Base-by-base conservation (phyloP, 257 asterid genomes). In the Linaria vulgaris region DNA sequence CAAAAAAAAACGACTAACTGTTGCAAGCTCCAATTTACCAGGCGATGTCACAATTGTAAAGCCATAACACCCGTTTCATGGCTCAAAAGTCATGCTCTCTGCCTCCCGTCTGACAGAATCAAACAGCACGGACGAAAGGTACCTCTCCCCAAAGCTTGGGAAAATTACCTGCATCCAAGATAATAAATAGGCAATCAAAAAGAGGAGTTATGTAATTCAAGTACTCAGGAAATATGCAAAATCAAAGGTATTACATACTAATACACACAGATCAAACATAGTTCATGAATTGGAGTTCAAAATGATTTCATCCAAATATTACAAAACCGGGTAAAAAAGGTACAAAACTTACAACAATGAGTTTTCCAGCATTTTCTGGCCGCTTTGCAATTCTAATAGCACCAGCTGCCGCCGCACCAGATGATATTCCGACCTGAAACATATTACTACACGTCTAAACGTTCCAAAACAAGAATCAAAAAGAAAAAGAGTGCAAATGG, bases 351-450 rank as follows among this genome's bases (percentile, higher is more conserved):
- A 82, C 85, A 25, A 73, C 78, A 69, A 82, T 54, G 71, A 82
- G 85, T 52, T 79, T 82, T 56, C 83, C 85, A 25, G 73, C 79
- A 50, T 74, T 69, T 59, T 79, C 85, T 34, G 85, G 83, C 54
- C 74, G 77, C 58, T 52, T 75, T 4, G 82, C 88, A 49, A 79
- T 59, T 68, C 69, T 70, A 55, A 80, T 57, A 19, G 85, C 85
- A 61, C 86, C 88, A 0, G 76, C 86, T 6, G 86, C 80, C 0
- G 84, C 83, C 9, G 85, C 88, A 66, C 88, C 86, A 31, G 88
- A 80, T 6, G 88, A 83, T 56, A 83, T 83, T 43, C 88, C 88
- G 9, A 68, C 78, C 88, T 79, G 75, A 56, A 34, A 1, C 19
- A 19, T 30, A 58, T 47, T 24, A 19, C 1, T 16, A 30, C 37